Evolutionary conservation across 2,329 filamentous ascomycete species (phyloP).

Genomic region (Colletotrichum sp.): DNA sequence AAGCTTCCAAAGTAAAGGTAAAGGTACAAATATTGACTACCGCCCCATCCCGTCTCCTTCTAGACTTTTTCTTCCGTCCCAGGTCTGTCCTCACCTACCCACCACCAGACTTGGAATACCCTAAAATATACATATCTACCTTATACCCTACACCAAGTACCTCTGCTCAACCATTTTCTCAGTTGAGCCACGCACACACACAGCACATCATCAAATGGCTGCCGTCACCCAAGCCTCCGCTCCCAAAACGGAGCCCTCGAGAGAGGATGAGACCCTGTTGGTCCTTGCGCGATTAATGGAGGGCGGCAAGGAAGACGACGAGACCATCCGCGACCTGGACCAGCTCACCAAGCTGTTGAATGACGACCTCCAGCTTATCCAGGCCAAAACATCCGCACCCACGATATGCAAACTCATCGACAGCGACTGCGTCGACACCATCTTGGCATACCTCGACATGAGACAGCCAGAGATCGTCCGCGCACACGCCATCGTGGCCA

Average conservation of each 20-base stretch:
- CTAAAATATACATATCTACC: slow-evolving; percentile 4
- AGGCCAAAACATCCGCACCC: slow-evolving; percentile 42
- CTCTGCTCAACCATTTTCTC: neutral
- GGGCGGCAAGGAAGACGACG: slow-evolving; percentile 81
- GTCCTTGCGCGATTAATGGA: slow-evolving; percentile 90
- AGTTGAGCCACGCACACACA: neutral
- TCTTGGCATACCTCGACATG: slow-evolving; percentile 87
- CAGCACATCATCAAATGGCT: slow-evolving; percentile 32
- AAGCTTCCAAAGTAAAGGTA: neutral
- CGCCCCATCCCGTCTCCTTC: slow-evolving; percentile 16
- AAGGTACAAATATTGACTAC: slow-evolving; percentile 15
- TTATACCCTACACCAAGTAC: neutral
- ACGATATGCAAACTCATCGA: slow-evolving; percentile 70
- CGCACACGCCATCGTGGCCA: slow-evolving; percentile 81
- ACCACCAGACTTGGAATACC: neutral
- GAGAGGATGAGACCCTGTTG: slow-evolving; percentile 73
- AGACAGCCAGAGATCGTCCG: slow-evolving; percentile 75
- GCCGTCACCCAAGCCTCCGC: slow-evolving; percentile 35
- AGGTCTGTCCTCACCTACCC: slow-evolving; percentile 15
- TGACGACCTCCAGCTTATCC: slow-evolving; percentile 50
- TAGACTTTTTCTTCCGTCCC: slow-evolving; percentile 7
- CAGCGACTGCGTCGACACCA: slow-evolving; percentile 79
- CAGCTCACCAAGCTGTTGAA: slow-evolving; percentile 64
- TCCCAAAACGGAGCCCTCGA: slow-evolving; percentile 31
- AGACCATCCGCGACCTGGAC: slow-evolving; percentile 66